A percentile compares a stretch with the other conserved stretches of the same genome.
These are phyloP conservation scores for Talaromyces rugulosus DNA, from an alignment of 2,329 filamentous ascomycete species.

Conservation along the genomic window DNA sequence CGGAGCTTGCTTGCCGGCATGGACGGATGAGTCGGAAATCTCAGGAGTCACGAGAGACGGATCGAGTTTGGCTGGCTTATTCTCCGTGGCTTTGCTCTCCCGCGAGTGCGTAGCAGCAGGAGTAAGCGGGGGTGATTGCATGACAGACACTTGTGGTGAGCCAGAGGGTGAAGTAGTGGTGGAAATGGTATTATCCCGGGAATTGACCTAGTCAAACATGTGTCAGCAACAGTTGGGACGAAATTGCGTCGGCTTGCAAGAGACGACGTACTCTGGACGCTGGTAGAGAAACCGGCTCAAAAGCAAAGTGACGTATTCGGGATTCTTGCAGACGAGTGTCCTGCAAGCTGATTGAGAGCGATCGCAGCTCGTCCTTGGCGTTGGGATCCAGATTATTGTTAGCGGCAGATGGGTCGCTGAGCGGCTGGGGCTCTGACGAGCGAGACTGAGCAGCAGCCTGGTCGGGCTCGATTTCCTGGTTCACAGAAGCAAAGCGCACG, in stretches of 20 bases:
- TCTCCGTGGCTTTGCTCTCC: constrained; percentile 42
- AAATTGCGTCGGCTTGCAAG: not conserved
- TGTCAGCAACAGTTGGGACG: not conserved
- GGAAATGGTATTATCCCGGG: constrained; percentile 55
- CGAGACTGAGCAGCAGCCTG: constrained; percentile 25
- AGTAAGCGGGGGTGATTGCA: constrained; percentile 86
- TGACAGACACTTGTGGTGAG: constrained; percentile 63
- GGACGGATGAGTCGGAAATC: constrained; percentile 48
- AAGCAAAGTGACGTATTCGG: constrained; percentile 80
- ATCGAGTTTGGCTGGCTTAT: constrained; percentile 25
- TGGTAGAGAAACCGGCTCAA: constrained; percentile 86
- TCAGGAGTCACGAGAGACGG: constrained; percentile 49
- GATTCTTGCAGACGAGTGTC: constrained; percentile 73
- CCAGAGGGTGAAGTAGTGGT: constrained; percentile 62
- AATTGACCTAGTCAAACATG: constrained; percentile 28
- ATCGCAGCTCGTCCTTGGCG: constrained; percentile 61
- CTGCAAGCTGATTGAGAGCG: constrained; percentile 68
- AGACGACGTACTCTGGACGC: constrained; percentile 39
- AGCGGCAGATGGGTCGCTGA: constrained; percentile 17
- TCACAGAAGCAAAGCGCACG: constrained; percentile 68
- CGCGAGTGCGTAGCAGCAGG: constrained; percentile 69
- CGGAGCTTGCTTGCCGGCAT: constrained; percentile 24
- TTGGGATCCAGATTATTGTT: constrained; percentile 31
- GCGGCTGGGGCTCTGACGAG: constrained; percentile 2
- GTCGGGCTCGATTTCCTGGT: constrained; percentile 63